Evolutionary conservation across 129 eudicot species (phyloP), one percentile per base, ranked within the genome.

Genomic region (Pulicaria dysenterica): DNA sequence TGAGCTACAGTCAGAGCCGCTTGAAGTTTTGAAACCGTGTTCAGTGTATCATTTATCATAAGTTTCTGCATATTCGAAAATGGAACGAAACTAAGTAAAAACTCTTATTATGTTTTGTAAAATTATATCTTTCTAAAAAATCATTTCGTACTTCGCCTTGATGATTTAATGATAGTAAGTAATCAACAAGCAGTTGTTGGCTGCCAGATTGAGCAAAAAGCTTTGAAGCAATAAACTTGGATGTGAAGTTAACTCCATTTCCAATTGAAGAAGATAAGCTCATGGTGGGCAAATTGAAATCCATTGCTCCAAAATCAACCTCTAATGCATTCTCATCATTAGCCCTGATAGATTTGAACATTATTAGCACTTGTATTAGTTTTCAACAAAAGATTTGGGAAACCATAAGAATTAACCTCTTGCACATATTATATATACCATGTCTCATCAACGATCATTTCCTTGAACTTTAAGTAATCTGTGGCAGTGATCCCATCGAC

Each of bases 231-330:
- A 95, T 84, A 74, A 83, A 88, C 87, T 91, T 95, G n/a, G 97
- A 86, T 44, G 85, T 58, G 64, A 79, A 88, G 65, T 68, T 81
- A 54, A 82, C 56, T 51, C 99, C 99, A 62, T 95, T 85, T 73
- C 99, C 99, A 48, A 95, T 81, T 0, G 99, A 88, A 71, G 96
- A 86, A 58, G 99, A 82, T 73, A 95, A 51, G 15, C 88, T 91
- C 77, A 95, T 75, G 57, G 58, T 91, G 47, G 99, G 99, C 79
- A 73, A 72, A n/a, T 87, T 72, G 72, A 84, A 83, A 64, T 91
- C 91, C 89, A 86, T 77, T 56, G 97, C 91, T 77, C 96, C 97
- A 74, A 95, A 95, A 74, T 95, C 99, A 67, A 95, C 74, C 74
- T 95, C 99, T 79, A 91, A 76, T 44, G 96, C 85, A 57, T 91